These are phyloP conservation scores for Globisporangium cylindrosporum DNA, from an alignment of 352 stramenopile genomes.

Conservation along the genomic window DNA sequence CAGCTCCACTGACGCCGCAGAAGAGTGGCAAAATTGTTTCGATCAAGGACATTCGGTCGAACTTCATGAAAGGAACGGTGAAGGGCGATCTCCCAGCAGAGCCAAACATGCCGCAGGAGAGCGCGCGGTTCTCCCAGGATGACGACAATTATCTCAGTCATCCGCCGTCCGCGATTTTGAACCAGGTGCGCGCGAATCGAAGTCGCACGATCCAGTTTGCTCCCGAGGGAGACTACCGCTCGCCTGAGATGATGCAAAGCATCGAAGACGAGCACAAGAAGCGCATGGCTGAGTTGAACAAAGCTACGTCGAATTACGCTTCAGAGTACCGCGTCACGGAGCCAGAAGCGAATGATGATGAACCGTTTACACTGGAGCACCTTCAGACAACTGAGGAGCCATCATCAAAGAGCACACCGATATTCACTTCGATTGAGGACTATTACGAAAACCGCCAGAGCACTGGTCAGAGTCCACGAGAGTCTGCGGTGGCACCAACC, in stretches of 20 bases:
- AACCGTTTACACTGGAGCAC: conserved; percentile 18
- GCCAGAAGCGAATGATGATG: conserved; percentile 15
- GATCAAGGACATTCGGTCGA: conserved; percentile 31
- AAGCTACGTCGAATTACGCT: conserved; percentile 9
- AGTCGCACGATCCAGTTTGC: conserved; percentile 37
- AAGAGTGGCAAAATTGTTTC: conserved; percentile 35
- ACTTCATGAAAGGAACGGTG: conserved; percentile 16
- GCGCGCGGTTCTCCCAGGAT: conserved; percentile 11
- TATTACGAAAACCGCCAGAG: conserved; percentile 5
- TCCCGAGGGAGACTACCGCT: conserved; percentile 29
- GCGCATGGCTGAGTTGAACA: conserved; percentile 34
- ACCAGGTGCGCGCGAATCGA: conserved; percentile 45
- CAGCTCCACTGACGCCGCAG: conserved; percentile 4
- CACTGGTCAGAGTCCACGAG: background rate
- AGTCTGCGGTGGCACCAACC: background rate
- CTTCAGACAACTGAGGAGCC: background rate
- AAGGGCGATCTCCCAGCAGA: conserved; percentile 15
- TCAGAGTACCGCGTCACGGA: conserved; percentile 10
- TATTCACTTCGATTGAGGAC: background rate
- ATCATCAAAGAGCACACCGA: background rate
- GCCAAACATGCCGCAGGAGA: background rate
- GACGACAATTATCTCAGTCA: conserved; percentile 24
- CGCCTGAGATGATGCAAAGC: conserved; percentile 28
- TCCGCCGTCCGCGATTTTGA: conserved; percentile 42
- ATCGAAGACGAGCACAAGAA: conserved; percentile 45